phyloP scores from a whole-genome alignment of 768 basidiomycete species.

The Pulveroboletus sp. region DNA sequence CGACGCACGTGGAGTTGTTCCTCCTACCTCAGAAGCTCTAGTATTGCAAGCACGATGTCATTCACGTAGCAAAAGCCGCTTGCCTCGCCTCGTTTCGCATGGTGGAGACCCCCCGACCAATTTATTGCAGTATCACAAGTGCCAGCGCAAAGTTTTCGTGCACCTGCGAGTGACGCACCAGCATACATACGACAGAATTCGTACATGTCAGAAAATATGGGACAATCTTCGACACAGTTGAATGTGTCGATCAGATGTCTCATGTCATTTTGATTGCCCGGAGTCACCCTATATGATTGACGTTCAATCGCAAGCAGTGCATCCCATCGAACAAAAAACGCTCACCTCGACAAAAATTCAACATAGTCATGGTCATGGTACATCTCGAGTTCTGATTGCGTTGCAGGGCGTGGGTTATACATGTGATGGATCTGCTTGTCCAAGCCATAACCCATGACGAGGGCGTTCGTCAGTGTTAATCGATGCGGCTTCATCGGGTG shows the following conservation, averaged over 20 bases:
- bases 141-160: conserved; percentile 79
- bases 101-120: conserved; percentile 98
- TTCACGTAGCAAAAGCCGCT: conserved; percentile 99
- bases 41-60: conserved; percentile 90
- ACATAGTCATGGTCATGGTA: conserved; percentile 97
- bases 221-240: conserved; percentile 97
- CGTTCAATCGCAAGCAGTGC: background rate
- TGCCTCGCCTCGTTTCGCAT: conserved; percentile 96
- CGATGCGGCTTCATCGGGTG: conserved; percentile 99
- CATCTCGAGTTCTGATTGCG: conserved; percentile 79
- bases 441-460: conserved; percentile 93
- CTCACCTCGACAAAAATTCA: conserved; percentile 88
- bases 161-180: conserved; percentile 87
- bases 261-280: conserved; percentile 66
- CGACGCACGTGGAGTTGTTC: background rate
- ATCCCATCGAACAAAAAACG: background rate
- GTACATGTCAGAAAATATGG: conserved; percentile 92
- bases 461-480: conserved; percentile 90
- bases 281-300: conserved; percentile 39
- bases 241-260: conserved; percentile 75
- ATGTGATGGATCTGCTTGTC: conserved; percentile 94
- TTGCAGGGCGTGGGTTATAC: conserved; percentile 84
- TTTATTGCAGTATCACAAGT: conserved; percentile 96
- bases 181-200: conserved; percentile 94
- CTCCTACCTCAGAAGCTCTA: conserved; percentile 80